Base-by-base conservation (phyloP, 2,329 filamentous ascomycete species). In the Arthroderma sp. region DNA sequence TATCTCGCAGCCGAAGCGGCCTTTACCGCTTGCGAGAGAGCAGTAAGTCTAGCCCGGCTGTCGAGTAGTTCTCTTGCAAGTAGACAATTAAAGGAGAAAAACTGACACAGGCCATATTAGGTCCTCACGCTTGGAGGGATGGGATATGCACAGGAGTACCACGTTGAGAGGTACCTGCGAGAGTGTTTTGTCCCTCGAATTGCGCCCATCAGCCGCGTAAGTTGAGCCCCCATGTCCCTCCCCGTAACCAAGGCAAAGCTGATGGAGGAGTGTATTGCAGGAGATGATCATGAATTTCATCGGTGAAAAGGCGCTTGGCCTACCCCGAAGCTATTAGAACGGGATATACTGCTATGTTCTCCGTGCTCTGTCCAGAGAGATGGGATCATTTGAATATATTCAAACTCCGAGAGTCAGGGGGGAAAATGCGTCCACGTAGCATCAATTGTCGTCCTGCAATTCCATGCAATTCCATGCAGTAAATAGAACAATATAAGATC, bases 101-200 rank as follows among this genome's bases (percentile, higher is more conserved):
- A 15, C 49, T 56, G 49, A 43, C 25, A 17, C 38, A 21, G 7
- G 19, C 23, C 15, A 51, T 47, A 17, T 56, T 21, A 62, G 61
- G 59, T 62, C 35, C 57, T 83, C 61, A 74, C 75, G 1, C 79
- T 81, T 65, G 81, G 81, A 28, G 81, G 81, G 0, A 84, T 83
- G 81, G 81, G 81, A 0, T 84, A 83, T 69, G 80, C 81, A 5
- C 76, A 79, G 59, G 81, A 83, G 63, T 83, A 82, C 63, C 77
- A 84, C 65, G 81, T 83, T 0, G 81, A 83, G 67, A 70, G 81
- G 51, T 84, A 80, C 66, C 63, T 83, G 56, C 71, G 81, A 38
- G 81, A 83, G 66, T 78, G 77, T 55, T 76, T 83, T 58, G 79
- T 83, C 8, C 81, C 81, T 1, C 66, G 81, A 21, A 80, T 83